Base-by-base conservation (phyloP, 495 filamentous ascomycete genomes). In the Chaetomium cochliodes region DNA sequence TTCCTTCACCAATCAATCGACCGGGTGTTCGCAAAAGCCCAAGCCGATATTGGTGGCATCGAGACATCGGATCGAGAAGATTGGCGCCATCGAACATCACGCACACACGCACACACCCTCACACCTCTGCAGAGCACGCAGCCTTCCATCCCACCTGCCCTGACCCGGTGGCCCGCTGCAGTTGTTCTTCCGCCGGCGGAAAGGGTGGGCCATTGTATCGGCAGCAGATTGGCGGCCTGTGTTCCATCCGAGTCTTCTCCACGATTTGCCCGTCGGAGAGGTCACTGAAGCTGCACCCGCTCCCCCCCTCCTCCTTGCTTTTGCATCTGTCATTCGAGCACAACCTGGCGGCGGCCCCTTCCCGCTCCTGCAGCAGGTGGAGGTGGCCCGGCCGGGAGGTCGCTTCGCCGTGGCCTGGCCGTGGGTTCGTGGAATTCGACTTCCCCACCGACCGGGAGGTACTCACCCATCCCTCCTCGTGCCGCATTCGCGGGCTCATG, bases 301-400 rank as follows among this genome's bases (percentile, higher is more conserved):
- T 23, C 41, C 58, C 20, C 23, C 25, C 62, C 63, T 25, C 65
- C 69, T 22, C 50, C 47, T 23, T 65, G 46, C 51, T 59, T 70
- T 66, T 65, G 62, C 66, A 66, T 64, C 61, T 67, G 62, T 66
- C 63, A 54, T 59, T 67, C 52, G 62, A 68, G 63, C 60, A 60
- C 28, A 30, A 30, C 60, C 49, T 56, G 66, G 64, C 64, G 64
- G 67, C 69, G 67, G 55, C 68, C 66, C 68, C 72, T 67, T 72
- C 72, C 72, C 72, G 72, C 72, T 70, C 70, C 41, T 74, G 72
- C 72, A 72, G 53, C 44, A 26, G 58, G 41, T 41, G 42, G 50
- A 52, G 37, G 33, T 16, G 22, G 37, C n/a, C n/a, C 28, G n/a
- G 28, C 15, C 37, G 53, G 33, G 13, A 56, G 54, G 55, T 55